Evolutionary conservation across 2,329 filamentous ascomycete genomes (phyloP), one percentile per base, ranked within the genome.

Genomic region (Pochonia chlamydosporia): DNA sequence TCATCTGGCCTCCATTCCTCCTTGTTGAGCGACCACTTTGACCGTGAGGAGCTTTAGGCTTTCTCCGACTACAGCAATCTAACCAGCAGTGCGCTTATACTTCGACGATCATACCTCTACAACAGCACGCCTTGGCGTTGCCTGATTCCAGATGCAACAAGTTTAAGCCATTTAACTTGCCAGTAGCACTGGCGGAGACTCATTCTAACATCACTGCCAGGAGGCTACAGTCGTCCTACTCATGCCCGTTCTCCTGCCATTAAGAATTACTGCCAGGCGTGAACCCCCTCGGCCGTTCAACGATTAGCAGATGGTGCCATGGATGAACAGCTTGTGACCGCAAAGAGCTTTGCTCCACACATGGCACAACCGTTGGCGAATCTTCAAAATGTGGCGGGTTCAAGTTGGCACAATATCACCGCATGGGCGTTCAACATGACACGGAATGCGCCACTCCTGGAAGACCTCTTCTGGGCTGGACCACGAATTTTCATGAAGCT

Each of bases 401-500:
- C 46, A n/a, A 46, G 50, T 28, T 80, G 76, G 76, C 68, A 73
- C 53, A 78, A 79, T 55, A 61, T 82, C 55, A 75, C 76, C 18
- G 63, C 68, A 47, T 82, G 79, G 78, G 74, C 74, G 5, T 72
- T 77, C 50, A 81, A 82, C 63, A 69, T 79, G 50, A 76, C 79
- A 37, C 74, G 75, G 54, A 76, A 79, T 63, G 72, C 78, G 40
- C 84, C 85, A 2, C 82, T 82, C 10, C 67, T 87, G 16, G 81
- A 80, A 62, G 84, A 89, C 58, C 69, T 91, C 41, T 74, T 88
- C 53, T 74, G 81, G 64, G 84, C 80, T 16, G 78, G 86, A 4
- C 86, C 86, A 43, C 76, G 86, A 49, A 81, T 90, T 60, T 75
- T 87, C 26, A 82, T 78, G 64, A 84, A 80, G 62, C 73, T 85